Evolutionary conservation across 225 moss, liverwort and hornwort genomes (phyloP).

Genomic region (Polytrichum commune): DNA sequence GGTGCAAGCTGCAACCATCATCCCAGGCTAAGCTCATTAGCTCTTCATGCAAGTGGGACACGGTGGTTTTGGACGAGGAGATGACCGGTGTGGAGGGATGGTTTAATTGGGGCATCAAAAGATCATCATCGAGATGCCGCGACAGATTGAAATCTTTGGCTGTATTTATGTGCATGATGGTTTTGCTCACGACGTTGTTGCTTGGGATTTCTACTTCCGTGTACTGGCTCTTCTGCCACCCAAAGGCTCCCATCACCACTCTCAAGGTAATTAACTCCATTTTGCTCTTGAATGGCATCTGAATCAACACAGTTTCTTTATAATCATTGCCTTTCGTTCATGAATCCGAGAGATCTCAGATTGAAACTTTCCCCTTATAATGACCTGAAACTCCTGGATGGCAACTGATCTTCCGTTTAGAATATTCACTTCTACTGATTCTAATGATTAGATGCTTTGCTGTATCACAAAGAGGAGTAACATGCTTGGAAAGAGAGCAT

Average conservation of each 20-base stretch:
- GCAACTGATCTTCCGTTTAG: too few species aligned
- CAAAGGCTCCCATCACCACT: conserved; percentile 46
- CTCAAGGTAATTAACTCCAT: conserved; percentile 36
- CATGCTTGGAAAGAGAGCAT: too few species aligned
- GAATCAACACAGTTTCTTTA: not conserved
- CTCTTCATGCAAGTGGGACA: conserved; percentile 22
- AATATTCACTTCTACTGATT: too few species aligned
- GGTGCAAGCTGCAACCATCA: conserved; percentile 36
- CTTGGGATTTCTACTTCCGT: conserved; percentile 45
- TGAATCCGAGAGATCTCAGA: not conserved
- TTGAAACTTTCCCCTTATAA: too few species aligned
- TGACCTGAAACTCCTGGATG: too few species aligned
- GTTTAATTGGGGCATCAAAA: conserved; percentile 1
- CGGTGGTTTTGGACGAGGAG: conserved; percentile 30
- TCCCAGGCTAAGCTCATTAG: not conserved
- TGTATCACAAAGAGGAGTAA: too few species aligned
- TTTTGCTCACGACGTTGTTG: conserved; percentile 39
- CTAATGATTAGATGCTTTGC: too few species aligned
- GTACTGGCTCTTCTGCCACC: conserved; percentile 57
- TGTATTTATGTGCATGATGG: conserved; percentile 40
- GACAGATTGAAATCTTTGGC: conserved; percentile 31
- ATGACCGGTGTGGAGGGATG: conserved; percentile 4
- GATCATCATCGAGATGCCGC: conserved; percentile 33
- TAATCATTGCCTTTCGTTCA: not conserved
- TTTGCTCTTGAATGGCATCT: not conserved